Conservation (phyloP, 2,329 filamentous ascomycete genomes). For the Botrytis fragariae region DNA sequence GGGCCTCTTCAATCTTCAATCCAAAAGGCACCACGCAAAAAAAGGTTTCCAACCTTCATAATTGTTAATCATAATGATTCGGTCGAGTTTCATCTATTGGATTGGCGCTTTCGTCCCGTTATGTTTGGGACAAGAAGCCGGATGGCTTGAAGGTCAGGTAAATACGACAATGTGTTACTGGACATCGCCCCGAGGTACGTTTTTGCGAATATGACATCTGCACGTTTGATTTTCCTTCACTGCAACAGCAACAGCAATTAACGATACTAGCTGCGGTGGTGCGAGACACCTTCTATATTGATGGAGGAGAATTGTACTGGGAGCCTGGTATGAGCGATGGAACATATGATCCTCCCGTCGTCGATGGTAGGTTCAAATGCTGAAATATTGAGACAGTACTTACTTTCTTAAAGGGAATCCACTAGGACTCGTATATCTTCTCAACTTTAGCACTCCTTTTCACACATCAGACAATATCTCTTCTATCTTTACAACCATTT, state of each 20-base stretch:
- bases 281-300: constrained; percentile 62
- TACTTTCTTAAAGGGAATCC: constrained; percentile 46
- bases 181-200: constrained; percentile 44
- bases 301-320: constrained; percentile 61
- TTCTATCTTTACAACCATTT: constrained; percentile 47
- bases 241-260: constrained; percentile 28
- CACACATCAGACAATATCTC: constrained; percentile 53
- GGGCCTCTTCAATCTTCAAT: constrained; percentile 23
- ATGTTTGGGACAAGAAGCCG: constrained; percentile 44
- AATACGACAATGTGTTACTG: constrained; percentile 61
- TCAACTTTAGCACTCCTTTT: constrained; percentile 59
- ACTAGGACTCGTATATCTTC: constrained; percentile 52
- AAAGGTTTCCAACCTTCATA: constrained; percentile 9
- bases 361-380: constrained; percentile 44
- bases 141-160: constrained; percentile 52
- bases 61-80: constrained; percentile 26
- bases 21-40: constrained; percentile 2
- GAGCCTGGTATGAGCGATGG: constrained; percentile 49
- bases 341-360: constrained; percentile 27
- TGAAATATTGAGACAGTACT: constrained; percentile 5
- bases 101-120: constrained; percentile 29
- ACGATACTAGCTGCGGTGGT: constrained; percentile 51
- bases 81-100: constrained; percentile 22
- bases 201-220: background rate
- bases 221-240: background rate